Conservation (phyloP, 495 filamentous ascomycete species). For the Bathelium albidoporum region DNA sequence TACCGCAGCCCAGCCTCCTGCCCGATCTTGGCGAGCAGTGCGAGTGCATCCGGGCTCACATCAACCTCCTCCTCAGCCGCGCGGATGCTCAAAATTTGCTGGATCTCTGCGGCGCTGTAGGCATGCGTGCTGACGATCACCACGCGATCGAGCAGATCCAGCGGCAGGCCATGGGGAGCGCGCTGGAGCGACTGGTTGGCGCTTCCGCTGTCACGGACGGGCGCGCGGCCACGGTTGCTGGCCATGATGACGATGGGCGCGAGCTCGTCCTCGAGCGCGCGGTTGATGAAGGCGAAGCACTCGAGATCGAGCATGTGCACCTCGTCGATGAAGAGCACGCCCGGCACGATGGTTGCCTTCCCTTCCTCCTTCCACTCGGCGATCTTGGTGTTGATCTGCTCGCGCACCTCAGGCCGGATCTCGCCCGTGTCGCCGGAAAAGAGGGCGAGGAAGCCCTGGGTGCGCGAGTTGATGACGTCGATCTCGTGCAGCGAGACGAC, state of each 20-base stretch:
- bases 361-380: slow-evolving; percentile 98
- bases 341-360: slow-evolving; percentile 94
- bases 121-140: slow-evolving; percentile 91
- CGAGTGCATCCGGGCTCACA: slow-evolving; percentile 74
- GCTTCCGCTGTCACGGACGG: slow-evolving; percentile 88
- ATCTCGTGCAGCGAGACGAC: slow-evolving; percentile 97
- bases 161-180: slow-evolving; percentile 82
- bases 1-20: slow-evolving; percentile 87
- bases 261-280: slow-evolving; percentile 84
- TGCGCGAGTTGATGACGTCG: slow-evolving; percentile 96
- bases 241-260: slow-evolving; percentile 99
- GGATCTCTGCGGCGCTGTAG: slow-evolving; percentile 78
- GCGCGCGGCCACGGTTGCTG: slow-evolving; percentile 89
- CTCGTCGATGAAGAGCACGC: slow-evolving; percentile 97
- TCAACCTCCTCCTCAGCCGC: slow-evolving; percentile 96
- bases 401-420: slow-evolving; percentile 90
- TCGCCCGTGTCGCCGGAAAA: slow-evolving; percentile 98
- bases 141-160: slow-evolving; percentile 93
- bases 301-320: slow-evolving; percentile 99
- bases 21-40: slow-evolving; percentile 87
- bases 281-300: slow-evolving; percentile 97
- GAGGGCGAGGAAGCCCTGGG: slow-evolving; percentile 89
- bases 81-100: slow-evolving; percentile 79
- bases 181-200: too few species aligned
- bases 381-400: slow-evolving; percentile 98